phyloP scores from a whole-genome alignment of 768 basidiomycete genomes.

The Lentinula sp. region DNA sequence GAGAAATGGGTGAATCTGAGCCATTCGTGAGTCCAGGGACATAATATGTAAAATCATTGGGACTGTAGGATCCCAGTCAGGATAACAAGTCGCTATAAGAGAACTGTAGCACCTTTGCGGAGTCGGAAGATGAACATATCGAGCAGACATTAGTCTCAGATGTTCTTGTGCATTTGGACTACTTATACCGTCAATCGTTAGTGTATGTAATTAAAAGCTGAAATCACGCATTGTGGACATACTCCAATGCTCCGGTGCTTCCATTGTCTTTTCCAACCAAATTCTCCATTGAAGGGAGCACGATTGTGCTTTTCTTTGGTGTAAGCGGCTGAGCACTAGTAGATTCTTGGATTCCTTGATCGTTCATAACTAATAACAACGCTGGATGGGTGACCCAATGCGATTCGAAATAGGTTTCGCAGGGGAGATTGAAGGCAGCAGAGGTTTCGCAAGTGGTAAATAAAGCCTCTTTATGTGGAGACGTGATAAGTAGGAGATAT shows the following conservation, averaged over 20 bases:
- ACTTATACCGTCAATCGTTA: neutral
- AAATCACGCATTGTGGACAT: neutral
- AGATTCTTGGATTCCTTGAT: neutral
- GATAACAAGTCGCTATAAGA: neutral
- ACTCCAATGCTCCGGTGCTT: neutral
- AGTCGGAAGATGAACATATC: slow-evolving; percentile 5
- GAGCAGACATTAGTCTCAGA: neutral
- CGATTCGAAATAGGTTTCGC: neutral
- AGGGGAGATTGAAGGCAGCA: neutral
- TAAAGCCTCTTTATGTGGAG: neutral
- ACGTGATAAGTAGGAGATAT: neutral
- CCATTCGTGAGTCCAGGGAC: neutral
- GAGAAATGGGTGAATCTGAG: slow-evolving; percentile 4
- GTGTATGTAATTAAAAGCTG: neutral
- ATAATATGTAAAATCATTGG: neutral
- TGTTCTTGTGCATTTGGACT: neutral
- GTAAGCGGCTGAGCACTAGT: neutral
- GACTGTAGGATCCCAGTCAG: neutral
- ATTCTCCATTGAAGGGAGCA: neutral
- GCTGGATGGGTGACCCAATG: neutral
- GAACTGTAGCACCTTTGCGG: neutral
- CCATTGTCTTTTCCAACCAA: neutral
- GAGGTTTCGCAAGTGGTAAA: neutral
- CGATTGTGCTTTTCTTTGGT: neutral
- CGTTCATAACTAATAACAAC: neutral